Evolutionary conservation across 148 eudicot species (phyloP).

Genomic region (Heliosperma pusillum): DNA sequence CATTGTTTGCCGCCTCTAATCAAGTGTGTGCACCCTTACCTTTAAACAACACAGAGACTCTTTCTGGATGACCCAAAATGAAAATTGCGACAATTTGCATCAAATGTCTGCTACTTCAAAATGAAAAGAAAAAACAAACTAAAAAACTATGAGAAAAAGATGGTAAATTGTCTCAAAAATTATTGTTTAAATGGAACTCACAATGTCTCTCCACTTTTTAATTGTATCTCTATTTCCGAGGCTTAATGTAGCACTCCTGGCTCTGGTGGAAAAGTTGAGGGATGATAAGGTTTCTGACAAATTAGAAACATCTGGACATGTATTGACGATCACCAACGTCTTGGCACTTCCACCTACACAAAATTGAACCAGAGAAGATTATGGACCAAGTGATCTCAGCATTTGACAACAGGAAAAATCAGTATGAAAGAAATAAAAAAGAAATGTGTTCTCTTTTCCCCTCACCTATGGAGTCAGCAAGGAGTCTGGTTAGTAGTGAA

Average conservation of each 20-base stretch:
- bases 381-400: not conserved
- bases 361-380: constrained; percentile 12
- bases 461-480: constrained; percentile 87
- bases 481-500: constrained; percentile 72
- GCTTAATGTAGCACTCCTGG: constrained; percentile 70
- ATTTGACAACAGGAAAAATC: constrained; percentile 5
- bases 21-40: not conserved
- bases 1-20: too few relatives aligned
- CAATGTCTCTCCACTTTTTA: constrained; percentile 81
- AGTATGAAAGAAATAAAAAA: constrained; percentile 1
- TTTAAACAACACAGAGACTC: not conserved
- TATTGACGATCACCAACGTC: constrained; percentile 81
- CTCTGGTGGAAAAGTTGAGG: constrained; percentile 85
- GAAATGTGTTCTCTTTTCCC: not conserved
- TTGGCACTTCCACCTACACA: constrained; percentile 89
- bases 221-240: constrained; percentile 89
- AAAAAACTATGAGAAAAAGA: not conserved
- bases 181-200: constrained; percentile 38
- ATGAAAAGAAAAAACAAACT: not conserved
- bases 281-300: constrained; percentile 82
- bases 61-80: not conserved
- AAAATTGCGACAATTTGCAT: not conserved
- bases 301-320: constrained; percentile 66
- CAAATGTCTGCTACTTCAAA: not conserved
- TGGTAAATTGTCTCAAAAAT: not conserved